Evolutionary conservation across 768 basidiomycete genomes (phyloP), one percentile per base, ranked within the genome.

Genomic region (Wakefieldia striispora): DNA sequence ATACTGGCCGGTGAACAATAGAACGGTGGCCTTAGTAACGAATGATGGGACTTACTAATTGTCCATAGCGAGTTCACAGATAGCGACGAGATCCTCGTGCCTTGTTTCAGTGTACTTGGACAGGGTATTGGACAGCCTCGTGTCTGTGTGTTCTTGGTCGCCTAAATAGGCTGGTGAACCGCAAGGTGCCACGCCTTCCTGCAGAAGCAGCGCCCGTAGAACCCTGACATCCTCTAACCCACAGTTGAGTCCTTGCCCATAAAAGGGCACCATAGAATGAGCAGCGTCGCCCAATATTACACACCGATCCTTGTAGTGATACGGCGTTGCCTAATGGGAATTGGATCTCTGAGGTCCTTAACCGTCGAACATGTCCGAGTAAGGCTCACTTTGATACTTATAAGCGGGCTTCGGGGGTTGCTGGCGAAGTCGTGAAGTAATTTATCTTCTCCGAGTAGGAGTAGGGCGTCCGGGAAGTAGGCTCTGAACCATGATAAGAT

Each of bases 251-350:
- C 95, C 95, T 76, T 99, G 95, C 37, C 95, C 90, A 66, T 89
- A 94, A 73, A 94, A 95, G 54, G 95, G 95, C n/a, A 95, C 94
- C 94, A 98, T 97, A 37, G 92, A 88, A 70, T 99, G 95, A 11
- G 93, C 91, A 35, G 95, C 88, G 69, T 99, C 95, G 47, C 95
- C 95, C 43, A 99, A 71, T 47, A 98, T 80, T 34, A 98, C 78
- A 54, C 77, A 91, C 59, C 89, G 80, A 72, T 92, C 91, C 71
- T 81, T 79, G 76, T 91, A 92, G 70, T 97, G 92, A 70, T 94
- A 95, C 43, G 92, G 93, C 50, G 76, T 83, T 59, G 83, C 79
- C 93, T 95, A 56, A 50, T 47, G 21, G 31, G 42, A 55, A 54
- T 52, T 49, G 57, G 51, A 57, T 54, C 47, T 45, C 49, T 49